These are phyloP conservation scores for Coriaria nepalensis DNA, from an alignment of 306 rosid species.

Conservation along the genomic window DNA sequence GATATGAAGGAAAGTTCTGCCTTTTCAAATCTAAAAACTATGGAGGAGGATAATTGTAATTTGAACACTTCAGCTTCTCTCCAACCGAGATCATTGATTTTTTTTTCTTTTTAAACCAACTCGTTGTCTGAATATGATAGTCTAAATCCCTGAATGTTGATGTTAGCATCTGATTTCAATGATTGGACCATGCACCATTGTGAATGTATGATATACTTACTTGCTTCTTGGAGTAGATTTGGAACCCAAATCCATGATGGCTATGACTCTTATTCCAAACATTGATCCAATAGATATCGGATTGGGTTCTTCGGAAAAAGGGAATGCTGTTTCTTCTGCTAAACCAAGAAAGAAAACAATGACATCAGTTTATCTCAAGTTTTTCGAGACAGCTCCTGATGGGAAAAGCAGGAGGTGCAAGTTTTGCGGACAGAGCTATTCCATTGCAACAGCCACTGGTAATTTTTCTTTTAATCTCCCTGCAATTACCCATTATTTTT, in stretches of 20 bases:
- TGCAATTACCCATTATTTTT: neutral
- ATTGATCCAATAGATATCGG: slow-evolving; percentile 53
- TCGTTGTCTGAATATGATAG: no score
- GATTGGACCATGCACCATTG: slow-evolving; percentile 10
- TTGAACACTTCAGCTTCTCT: no score
- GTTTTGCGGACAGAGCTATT: slow-evolving; percentile 89
- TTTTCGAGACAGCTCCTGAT: slow-evolving; percentile 80
- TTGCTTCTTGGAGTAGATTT: slow-evolving; percentile 28
- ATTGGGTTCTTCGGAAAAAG: slow-evolving; percentile 55
- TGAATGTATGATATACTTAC: slow-evolving; percentile 6
- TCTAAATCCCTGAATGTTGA: neutral
- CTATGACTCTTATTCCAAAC: slow-evolving; percentile 45
- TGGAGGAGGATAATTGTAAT: no score
- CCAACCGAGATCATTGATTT: no score
- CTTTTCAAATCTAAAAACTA: no score
- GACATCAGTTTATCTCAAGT: slow-evolving; percentile 92
- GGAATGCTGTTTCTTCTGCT: slow-evolving; percentile 29
- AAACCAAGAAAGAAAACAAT: slow-evolving; percentile 91
- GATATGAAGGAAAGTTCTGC: no score
- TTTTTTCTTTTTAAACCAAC: no score
- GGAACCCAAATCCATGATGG: slow-evolving; percentile 71
- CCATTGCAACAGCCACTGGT: slow-evolving; percentile 95
- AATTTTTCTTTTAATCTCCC: slow-evolving; percentile 4
- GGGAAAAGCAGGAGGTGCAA: slow-evolving; percentile 85
- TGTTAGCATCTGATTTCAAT: slow-evolving; percentile 6